phyloP scores from a whole-genome alignment of 371 early-diverging fungal species.

The Amoeboaphelidium occidentale region DNA sequence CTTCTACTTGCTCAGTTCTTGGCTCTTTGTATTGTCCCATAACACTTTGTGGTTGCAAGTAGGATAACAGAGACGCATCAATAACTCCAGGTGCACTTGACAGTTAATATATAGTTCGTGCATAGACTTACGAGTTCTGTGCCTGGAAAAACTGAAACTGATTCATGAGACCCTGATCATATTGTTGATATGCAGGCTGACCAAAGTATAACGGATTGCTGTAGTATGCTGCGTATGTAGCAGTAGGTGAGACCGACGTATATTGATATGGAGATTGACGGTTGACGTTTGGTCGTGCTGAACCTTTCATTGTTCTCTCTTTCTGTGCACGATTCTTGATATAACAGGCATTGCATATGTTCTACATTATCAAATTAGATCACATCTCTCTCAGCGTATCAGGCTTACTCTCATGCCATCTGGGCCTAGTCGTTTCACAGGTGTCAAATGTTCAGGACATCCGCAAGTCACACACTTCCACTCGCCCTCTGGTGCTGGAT shows the following conservation, averaged over 20 bases:
- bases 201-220: neutral
- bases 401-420: neutral
- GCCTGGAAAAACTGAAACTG: neutral
- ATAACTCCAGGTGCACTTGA: too few species aligned
- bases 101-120: neutral
- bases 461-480: neutral
- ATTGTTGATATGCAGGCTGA: neutral
- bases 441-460: neutral
- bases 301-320: neutral
- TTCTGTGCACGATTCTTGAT: neutral
- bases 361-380: too few species aligned
- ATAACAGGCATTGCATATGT: neutral
- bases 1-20: too few species aligned
- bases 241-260: too few species aligned
- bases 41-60: too few species aligned
- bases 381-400: too few species aligned
- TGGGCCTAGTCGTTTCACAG: neutral
- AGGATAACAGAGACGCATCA: too few species aligned
- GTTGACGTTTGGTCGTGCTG: neutral
- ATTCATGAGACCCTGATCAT: neutral
- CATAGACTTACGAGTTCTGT: neutral
- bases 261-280: too few species aligned
- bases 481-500: neutral
- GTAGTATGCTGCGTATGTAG: neutral
- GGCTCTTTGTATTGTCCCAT: too few species aligned